These are phyloP conservation scores for Mycena rebaudengoi DNA, from an alignment of 768 basidiomycete species.

Conservation along the genomic window DNA sequence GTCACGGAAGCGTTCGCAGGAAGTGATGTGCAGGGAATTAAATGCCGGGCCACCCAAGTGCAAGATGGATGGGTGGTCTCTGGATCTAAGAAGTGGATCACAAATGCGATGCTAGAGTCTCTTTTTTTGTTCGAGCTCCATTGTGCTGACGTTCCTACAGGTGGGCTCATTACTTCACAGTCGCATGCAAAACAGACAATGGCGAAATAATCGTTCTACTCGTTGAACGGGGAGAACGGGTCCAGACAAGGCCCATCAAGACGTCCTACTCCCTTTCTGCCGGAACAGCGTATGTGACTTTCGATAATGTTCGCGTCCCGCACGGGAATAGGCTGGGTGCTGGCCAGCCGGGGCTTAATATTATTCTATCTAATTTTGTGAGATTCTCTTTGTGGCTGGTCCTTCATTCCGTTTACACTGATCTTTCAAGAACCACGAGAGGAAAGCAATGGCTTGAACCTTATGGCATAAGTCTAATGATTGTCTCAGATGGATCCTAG, in stretches of 20 bases:
- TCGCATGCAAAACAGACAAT: conserved; percentile 52
- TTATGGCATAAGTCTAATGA: conserved; percentile 37
- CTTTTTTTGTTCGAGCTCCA: no score
- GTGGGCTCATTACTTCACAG: conserved; percentile 7
- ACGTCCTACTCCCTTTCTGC: conserved; percentile 84
- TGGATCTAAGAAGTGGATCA: conserved; percentile 46
- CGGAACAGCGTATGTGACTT: conserved; percentile 81
- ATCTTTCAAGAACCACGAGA: conserved; percentile 39
- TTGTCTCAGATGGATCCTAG: conserved; percentile 83
- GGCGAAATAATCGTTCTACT: conserved; percentile 80
- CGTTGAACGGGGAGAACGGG: conserved; percentile 81
- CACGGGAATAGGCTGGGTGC: conserved; percentile 85
- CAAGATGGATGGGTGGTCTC: conserved; percentile 89
- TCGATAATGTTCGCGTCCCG: conserved; percentile 86
- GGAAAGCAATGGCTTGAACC: not conserved
- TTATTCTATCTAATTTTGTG: conserved; percentile 1
- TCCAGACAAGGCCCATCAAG: conserved; percentile 88
- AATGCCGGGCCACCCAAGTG: conserved; percentile 77
- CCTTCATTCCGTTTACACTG: not conserved
- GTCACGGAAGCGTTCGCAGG: conserved; percentile 92
- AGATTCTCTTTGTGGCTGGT: not conserved
- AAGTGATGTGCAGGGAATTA: conserved; percentile 80
- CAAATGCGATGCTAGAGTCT: conserved; percentile 11
- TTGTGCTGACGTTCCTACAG: no score
- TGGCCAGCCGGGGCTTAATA: conserved; percentile 62